Evolutionary conservation across 139 green algal genomes (phyloP), one percentile per base, ranked within the genome.

Genomic region (Micromonas commoda): DNA sequence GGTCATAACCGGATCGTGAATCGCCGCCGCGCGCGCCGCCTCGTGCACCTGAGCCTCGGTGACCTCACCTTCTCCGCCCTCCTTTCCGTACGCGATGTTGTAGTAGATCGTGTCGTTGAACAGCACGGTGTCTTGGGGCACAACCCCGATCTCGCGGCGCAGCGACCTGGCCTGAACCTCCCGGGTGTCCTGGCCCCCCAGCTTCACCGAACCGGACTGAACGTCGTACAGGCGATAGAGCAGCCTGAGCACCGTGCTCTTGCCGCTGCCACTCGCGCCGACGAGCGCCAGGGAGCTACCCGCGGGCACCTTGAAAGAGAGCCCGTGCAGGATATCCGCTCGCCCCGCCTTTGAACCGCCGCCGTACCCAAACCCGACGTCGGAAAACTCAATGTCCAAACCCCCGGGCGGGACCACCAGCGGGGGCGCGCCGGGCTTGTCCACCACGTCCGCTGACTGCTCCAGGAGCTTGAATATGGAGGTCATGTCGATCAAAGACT

Each of bases 401-500:
- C n/a, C 66, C 54, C 71, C n/a, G 35, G 1, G 85, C 52, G 29
- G 20, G 29, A 51, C 67, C 52, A 20, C 32, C n/a, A 81, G 66
- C 52, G 34, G 37, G 1, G 33, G 32, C 21, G 64, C 77, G n/a
- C 72, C 52, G 9, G 29, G 35, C 24, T 23, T 19, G 9, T 84
- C 80, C 0, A 35, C 24, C 24, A 84, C 32, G 38, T 51, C 33
- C 3, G 69, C 21, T 34, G 38, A 38, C 64, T 79, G 69, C 21
- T 86, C 39, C 33, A 97, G 83, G 61, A 98, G 86, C 0, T 80
- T 81, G 82, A 99, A 98, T 89, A 99, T 96, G 51, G 90, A 85
- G 2, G 91, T 91, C 95, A 99, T 99, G 87, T 99, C 95, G 3
- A 96, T 81, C 38, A 98, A 85, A 28, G 82, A 91, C 88, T 99